phyloP scores from a whole-genome alignment of 2,329 filamentous ascomycete species.

The Aspergillus sojae region DNA sequence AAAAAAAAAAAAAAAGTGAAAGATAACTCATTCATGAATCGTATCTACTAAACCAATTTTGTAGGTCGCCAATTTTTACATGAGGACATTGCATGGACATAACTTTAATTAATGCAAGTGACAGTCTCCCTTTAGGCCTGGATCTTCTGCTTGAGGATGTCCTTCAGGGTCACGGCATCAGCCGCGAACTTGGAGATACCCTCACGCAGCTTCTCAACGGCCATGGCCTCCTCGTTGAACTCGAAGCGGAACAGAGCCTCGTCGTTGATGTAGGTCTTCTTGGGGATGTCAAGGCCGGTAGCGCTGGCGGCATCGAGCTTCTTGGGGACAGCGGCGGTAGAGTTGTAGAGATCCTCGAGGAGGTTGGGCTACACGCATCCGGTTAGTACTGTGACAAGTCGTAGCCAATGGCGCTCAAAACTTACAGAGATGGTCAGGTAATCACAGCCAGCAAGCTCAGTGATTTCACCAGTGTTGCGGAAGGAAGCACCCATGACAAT shows the following conservation, averaged over 20 bases:
- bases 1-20: slow-evolving; percentile 2
- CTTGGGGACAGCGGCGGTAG: slow-evolving; percentile 77
- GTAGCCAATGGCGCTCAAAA: slow-evolving; percentile 21
- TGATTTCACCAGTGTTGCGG: slow-evolving; percentile 95
- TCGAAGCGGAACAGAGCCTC: slow-evolving; percentile 94
- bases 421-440: slow-evolving; percentile 96
- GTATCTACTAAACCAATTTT: slow-evolving; percentile 28
- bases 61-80: slow-evolving; percentile 29
- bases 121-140: slow-evolving; percentile 39
- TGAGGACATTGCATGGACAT: slow-evolving; percentile 14
- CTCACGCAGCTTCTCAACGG: slow-evolving; percentile 97
- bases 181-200: slow-evolving; percentile 99
- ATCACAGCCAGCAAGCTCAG: slow-evolving; percentile 95
- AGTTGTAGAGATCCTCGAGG: slow-evolving; percentile 92
- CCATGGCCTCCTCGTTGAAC: slow-evolving; percentile 99
- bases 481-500: slow-evolving; percentile 99
- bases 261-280: slow-evolving; percentile 87
- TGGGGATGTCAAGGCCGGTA: slow-evolving; percentile 71
- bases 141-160: slow-evolving; percentile 87
- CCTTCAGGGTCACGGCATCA: slow-evolving; percentile 91
- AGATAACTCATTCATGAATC: slow-evolving; percentile 24
- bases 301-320: slow-evolving; percentile 81
- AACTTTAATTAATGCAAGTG: slow-evolving; percentile 5
- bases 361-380: slow-evolving; percentile 71
- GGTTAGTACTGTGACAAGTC: slow-evolving; percentile 19